Base-by-base conservation (phyloP, 2,329 filamentous ascomycete genomes). In the Waltergamsia citrina region DNA sequence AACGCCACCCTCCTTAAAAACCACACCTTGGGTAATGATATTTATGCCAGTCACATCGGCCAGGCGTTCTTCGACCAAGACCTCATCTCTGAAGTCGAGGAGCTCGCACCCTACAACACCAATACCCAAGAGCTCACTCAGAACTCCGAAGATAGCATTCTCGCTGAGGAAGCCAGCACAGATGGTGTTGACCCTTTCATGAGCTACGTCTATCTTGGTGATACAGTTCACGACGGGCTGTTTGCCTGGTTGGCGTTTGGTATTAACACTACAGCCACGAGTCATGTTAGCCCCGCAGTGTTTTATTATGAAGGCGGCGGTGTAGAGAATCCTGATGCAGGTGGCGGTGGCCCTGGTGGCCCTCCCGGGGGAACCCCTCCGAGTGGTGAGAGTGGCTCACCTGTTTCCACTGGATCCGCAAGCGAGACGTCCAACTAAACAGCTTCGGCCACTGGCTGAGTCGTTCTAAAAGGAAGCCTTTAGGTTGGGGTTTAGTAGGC, bases 11-110 rank as follows among this genome's bases (percentile, higher is more conserved):
- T 51, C 4, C 41, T 50, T 12, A 30, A 43, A 21, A 60, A 61
- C 43, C 40, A 49, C 22, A 60, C 58, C 1, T 49, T 61, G 5
- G 49, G 50, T 15, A 50, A 47, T 20, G 47, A 54, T 1, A 51
- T 50, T 28, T 54, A 54, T 22, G 63, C 72, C 34, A 67, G 71
- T 7, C 73, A 81, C 51, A 65, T 80, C 20, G 75, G 76, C n/a
- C 75, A 81, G 51, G 53, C 76, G 35, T 81, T 76, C 57, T 74
- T 78, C 47, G 72, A 78, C 51, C 69, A 78, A 45, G 60, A 63
- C 35, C 64, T 81, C 22, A 65, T 75, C 39, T 40, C 52, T 5
- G 47, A 57, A 16, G 71, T 78, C 30, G 69, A 76, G 38, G 46
- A 52, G 14, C 54, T 56, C 1, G 45, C 52, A 3, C 72, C 74